Percentiles rank a stretch among this genome's conserved stretches.
Evolutionary conservation across 805 yeast species (phyloP).

Genomic region (Candida michaelii): DNA sequence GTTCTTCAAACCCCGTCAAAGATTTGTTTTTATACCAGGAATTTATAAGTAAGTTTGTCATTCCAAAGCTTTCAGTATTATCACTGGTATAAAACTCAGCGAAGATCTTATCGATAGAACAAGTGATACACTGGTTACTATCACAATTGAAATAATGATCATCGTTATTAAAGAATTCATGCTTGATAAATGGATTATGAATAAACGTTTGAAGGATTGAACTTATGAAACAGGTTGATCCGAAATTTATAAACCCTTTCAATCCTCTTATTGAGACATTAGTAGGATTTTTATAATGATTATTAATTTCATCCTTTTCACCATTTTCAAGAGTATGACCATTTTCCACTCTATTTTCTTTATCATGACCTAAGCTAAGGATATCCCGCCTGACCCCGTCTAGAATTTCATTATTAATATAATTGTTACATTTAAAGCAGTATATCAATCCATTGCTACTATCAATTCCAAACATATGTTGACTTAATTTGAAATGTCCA

Average conservation of each 20-base stretch:
- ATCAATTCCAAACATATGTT: conserved; percentile 53
- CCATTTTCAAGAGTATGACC: no score
- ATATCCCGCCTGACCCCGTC: conserved; percentile 48
- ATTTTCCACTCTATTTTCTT: neutral
- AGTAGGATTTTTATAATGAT: conserved; percentile 37
- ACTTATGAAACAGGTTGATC: conserved; percentile 97
- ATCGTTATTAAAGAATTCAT: conserved; percentile 70
- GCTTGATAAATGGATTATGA: conserved; percentile 85
- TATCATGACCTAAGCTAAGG: neutral
- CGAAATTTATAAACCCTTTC: conserved; percentile 88
- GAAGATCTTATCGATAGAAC: conserved; percentile 80
- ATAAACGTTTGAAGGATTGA: conserved; percentile 84
- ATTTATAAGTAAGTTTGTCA: conserved; percentile 75
- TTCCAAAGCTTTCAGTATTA: conserved; percentile 70
- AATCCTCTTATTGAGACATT: conserved; percentile 70
- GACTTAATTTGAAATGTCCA: conserved; percentile 31
- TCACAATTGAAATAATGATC: conserved; percentile 60
- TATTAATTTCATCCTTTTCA: neutral
- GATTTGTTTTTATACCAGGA: conserved; percentile 84
- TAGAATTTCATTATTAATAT: conserved; percentile 59
- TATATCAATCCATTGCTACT: conserved; percentile 64
- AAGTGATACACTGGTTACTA: conserved; percentile 64
- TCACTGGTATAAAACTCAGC: conserved; percentile 68
- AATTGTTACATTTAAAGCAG: conserved; percentile 78
- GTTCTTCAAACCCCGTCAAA: conserved; percentile 94